Base-by-base conservation (phyloP, 176 grass and related monocot species). In the Rhipidocladum racemiflorum region DNA sequence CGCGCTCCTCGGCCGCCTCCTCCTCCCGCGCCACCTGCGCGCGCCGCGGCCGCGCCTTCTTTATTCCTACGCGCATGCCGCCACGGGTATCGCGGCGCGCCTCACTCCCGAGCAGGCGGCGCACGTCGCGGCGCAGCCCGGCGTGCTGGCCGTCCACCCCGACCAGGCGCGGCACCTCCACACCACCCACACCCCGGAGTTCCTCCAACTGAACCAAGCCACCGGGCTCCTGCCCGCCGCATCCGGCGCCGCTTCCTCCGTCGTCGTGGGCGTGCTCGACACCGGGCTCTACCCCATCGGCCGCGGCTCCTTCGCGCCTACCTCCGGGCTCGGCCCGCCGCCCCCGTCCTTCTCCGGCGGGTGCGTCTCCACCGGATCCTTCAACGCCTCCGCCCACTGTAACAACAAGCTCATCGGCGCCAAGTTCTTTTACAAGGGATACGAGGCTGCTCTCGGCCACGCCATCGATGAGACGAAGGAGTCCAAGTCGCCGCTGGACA, bases 401-500 rank as follows among this genome's bases (percentile, higher is more conserved):
- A 97, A 89, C 86, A n/a, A 61, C 68, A 93, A 97, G 91, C 86
- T 97, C 43, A 38, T 97, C 62, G 94, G 94, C 15, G 91, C 94
- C 32, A 85, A 89, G 68, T 91, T 97, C 86, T 97, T 93, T 40
- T 93, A 84, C 81, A 79, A 93, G 74, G 94, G 94, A 4, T 97
- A 97, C 24, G 91, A 97, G 74, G 81, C 81, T 16, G 88, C 61
- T 3, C 57, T 86, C 6, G 94, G 94, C 0, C 81, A 86, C 48
- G 7, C 81, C 56, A 93, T 97, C 6, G 72, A 97, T 40, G 93
- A 97, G 76, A 66, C 88, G 3, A n/a, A 43, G 27, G 93, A 97
- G 74, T 97, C 93, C 74, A 96, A 90, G 60, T 96, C 93, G 59
- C 93, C 93, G n/a, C 39, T 92, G 8, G 93, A 96, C 48, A 91